These are phyloP conservation scores for Hibiscus tridactylites DNA, from an alignment of 345 rosid species.

Conservation along the genomic window DNA sequence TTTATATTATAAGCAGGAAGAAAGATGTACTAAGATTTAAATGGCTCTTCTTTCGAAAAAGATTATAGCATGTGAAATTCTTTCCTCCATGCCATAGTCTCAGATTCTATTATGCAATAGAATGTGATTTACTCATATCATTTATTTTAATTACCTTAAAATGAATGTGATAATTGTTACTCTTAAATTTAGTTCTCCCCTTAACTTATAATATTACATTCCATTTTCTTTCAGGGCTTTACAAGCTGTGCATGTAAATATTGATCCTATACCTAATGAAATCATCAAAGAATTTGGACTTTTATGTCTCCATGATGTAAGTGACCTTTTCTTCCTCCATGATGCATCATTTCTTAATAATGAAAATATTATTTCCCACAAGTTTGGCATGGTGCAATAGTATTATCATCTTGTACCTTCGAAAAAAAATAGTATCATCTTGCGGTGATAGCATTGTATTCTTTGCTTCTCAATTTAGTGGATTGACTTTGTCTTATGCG, in stretches of 20 bases:
- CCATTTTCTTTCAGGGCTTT: conserved; percentile 46
- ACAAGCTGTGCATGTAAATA: conserved; percentile 35
- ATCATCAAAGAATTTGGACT: conserved; percentile 63
- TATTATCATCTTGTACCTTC: neutral
- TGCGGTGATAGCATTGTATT: neutral
- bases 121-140: neutral
- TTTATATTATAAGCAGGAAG: neutral
- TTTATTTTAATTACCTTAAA: neutral
- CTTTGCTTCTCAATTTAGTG: neutral
- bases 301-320: conserved; percentile 61
- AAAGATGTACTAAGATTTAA: neutral
- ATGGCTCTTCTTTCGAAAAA: neutral
- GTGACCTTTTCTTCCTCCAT: conserved; percentile 16
- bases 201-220: neutral
- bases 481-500: neutral
- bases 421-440: no score
- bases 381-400: neutral
- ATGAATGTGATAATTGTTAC: neutral
- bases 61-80: neutral
- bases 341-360: neutral
- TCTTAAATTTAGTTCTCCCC: neutral
- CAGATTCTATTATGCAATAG: neutral
- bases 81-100: neutral
- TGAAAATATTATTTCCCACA: neutral
- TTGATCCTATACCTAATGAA: conserved; percentile 80